Conservation (phyloP, 2,329 filamentous ascomycete genomes). For the Aspergillus fischeri region DNA sequence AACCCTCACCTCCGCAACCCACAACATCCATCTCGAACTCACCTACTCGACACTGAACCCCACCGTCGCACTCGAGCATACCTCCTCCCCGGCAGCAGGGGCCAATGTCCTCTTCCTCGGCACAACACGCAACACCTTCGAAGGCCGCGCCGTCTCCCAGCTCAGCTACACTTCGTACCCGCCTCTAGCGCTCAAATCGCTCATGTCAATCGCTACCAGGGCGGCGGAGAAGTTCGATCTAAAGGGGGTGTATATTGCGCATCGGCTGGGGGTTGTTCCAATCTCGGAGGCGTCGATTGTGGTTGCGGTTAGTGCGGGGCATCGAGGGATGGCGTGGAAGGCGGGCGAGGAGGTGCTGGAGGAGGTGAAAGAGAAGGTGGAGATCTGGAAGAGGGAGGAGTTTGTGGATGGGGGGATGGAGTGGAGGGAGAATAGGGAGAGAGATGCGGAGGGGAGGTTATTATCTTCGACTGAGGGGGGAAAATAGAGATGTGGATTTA, state of each 20-base stretch:
- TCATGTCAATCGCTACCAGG: constrained; percentile 36
- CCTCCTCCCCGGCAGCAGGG: constrained; percentile 40
- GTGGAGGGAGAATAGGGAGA: constrained; percentile 86
- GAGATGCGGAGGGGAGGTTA: constrained; percentile 47
- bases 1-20: constrained; percentile 23
- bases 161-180: constrained; percentile 45
- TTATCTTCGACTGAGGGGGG: not conserved
- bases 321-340: constrained; percentile 79
- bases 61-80: constrained; percentile 29
- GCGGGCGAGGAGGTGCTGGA: constrained; percentile 89
- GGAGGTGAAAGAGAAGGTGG: constrained; percentile 77
- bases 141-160: constrained; percentile 37
- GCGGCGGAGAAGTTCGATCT: constrained; percentile 59
- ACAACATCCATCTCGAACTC: constrained; percentile 41
- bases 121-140: constrained; percentile 43
- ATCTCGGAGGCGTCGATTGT: constrained; percentile 92
- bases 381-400: constrained; percentile 93
- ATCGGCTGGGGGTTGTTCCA: constrained; percentile 79
- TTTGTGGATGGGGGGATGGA: constrained; percentile 69
- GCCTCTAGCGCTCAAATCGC: constrained; percentile 39
- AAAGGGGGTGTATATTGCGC: constrained; percentile 71
- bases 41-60: constrained; percentile 40
- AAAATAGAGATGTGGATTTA: not conserved
- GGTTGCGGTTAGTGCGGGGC: constrained; percentile 78
- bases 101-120: constrained; percentile 46